Conservation (phyloP, 352 stramenopile genomes). For the Lagenidium giganteum region DNA sequence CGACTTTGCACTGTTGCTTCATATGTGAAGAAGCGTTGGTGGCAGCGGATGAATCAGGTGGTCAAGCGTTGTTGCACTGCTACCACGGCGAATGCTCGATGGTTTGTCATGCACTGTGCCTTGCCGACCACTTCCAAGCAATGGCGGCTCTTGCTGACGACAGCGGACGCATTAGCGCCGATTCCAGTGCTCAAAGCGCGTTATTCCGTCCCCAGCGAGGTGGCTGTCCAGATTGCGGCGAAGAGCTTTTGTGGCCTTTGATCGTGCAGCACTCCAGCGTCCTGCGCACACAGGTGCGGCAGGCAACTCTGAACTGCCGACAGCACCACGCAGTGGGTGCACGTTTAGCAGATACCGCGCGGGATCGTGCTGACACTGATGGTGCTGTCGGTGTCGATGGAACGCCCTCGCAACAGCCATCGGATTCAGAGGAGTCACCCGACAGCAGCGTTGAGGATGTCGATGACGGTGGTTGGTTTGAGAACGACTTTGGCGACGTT, state of each 20-base stretch:
- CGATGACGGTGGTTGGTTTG: too few species aligned
- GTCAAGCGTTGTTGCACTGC: slow-evolving; percentile 20
- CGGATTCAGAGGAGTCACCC: too few species aligned
- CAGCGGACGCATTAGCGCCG: not conserved
- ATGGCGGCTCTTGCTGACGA: slow-evolving; percentile 13
- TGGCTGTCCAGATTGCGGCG: slow-evolving; percentile 37
- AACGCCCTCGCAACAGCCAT: too few species aligned
- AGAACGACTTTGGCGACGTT: too few species aligned
- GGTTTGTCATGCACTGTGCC: slow-evolving; percentile 36
- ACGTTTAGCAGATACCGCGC: too few species aligned
- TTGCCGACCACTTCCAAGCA: slow-evolving; percentile 48
- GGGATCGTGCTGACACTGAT: too few species aligned
- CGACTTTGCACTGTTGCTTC: slow-evolving; percentile 19
- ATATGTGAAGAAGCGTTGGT: slow-evolving; percentile 35
- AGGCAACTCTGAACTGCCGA: not conserved
- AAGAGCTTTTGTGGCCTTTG: slow-evolving; percentile 33
- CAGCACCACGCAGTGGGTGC: too few species aligned
- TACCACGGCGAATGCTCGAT: slow-evolving; percentile 39
- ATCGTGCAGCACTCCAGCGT: slow-evolving; percentile 27
- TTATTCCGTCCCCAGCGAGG: slow-evolving; percentile 19
- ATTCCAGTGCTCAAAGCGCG: not conserved
- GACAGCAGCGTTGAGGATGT: too few species aligned
- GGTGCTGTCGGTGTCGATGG: too few species aligned
- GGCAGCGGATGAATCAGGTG: not conserved
- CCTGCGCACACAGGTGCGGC: not conserved